Base-by-base conservation (phyloP, 1,284 basidiomycete genomes). In the Marasmius tenuissimus region DNA sequence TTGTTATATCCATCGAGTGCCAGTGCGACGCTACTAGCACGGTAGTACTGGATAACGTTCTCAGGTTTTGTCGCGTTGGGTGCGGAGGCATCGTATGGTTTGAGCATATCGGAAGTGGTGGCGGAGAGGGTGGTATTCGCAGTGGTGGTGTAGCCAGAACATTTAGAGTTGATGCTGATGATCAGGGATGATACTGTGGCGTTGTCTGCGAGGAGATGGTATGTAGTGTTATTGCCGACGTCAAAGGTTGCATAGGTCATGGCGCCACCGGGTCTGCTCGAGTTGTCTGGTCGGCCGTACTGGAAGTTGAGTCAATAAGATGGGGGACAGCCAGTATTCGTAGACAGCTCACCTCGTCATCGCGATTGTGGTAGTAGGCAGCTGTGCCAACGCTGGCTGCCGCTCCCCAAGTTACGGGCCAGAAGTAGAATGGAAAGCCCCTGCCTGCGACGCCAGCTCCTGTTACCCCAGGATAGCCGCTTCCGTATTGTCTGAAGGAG, bases 191-290 rank as follows among this genome's bases (percentile, higher is more conserved):
- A 63, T 10, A 85, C 75, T 0, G 87, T 88, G 40, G 76, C 71
- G 64, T 85, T 86, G 67, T 89, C 88, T 0, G 87, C 72, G 3
- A 89, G 67, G 16, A 89, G 63, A 48, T 82, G 81, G 69, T 87
- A 87, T 0, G 81, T 84, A 4, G 80, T 80, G 20, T 54, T 37
- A 7, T 56, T 38, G 61, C 76, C 76, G 0, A 86, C 85, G 1
- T 71, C 61, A 70, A 89, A 87, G 0, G 76, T 73, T 0, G 84
- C 83, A 47, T 80, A 75, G 33, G 74, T 72, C 72, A 86, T 77
- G 0, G 77, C 67, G 0, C 88, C 88, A 2, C 88, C 88, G 1
- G 87, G 84, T 14, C 87, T 81, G 56, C 77, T 82, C 0, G 77
- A 72, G 68, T 86, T 88, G 59, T 73, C 72, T 4, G 81, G 68